phyloP scores from a whole-genome alignment of 305 asterid species.

The Fraxinus velutina region DNA sequence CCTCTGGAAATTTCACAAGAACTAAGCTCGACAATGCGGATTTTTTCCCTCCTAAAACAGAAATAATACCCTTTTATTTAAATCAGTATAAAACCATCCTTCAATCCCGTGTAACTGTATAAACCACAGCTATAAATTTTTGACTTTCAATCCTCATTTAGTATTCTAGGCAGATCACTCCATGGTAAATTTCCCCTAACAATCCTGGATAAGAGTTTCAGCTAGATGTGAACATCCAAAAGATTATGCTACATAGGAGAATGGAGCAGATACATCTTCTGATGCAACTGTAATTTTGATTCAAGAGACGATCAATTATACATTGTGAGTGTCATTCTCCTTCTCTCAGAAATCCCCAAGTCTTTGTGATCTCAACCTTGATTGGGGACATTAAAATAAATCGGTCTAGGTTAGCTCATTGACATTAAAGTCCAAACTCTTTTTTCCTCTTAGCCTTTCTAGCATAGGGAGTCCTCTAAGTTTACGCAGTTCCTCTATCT shows the following conservation, averaged over 20 bases:
- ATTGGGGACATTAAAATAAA: conserved; percentile 27
- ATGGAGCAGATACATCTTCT: not conserved
- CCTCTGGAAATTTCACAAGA: not conserved
- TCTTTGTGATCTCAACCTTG: conserved; percentile 43
- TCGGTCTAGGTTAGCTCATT: conserved; percentile 42
- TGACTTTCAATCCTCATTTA: not conserved
- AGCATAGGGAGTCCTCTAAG: conserved; percentile 61
- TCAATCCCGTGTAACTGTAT: not conserved
- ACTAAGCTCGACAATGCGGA: not conserved
- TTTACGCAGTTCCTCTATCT: conserved; percentile 58
- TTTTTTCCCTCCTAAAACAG: not conserved
- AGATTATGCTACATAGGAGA: not conserved
- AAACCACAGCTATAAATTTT: not conserved
- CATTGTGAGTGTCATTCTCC: conserved; percentile 27
- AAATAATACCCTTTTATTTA: not conserved
- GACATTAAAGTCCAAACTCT: conserved; percentile 61
- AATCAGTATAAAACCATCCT: not conserved
- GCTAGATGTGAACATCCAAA: not conserved
- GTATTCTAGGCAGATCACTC: not conserved
- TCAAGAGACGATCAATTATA: conserved; percentile 39
- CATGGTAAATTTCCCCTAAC: not conserved
- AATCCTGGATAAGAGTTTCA: not conserved
- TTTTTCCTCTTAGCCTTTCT: conserved; percentile 60
- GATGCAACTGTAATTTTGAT: conserved; percentile 29
- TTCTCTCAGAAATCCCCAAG: conserved; percentile 17